These are phyloP conservation scores for Auricularia cornea DNA, from an alignment of 768 basidiomycete species.

Conservation along the genomic window DNA sequence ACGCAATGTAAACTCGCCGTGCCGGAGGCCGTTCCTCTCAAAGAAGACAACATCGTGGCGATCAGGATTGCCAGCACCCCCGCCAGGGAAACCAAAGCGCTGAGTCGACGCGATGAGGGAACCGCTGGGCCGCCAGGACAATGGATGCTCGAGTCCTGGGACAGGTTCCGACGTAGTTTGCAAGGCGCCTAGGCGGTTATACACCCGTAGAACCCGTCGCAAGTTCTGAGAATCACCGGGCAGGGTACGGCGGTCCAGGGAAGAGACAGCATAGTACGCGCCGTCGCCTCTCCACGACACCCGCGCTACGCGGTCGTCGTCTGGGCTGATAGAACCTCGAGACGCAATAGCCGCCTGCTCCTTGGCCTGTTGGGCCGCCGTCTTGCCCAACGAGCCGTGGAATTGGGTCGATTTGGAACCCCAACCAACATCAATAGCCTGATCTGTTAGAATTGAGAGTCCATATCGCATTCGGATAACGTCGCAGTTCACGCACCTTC, in stretches of 20 bases:
- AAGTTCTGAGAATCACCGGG: conserved; percentile 21
- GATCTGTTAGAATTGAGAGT: conserved; percentile 40
- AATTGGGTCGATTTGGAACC: conserved; percentile 96
- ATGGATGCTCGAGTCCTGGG: conserved; percentile 67
- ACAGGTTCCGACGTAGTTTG: conserved; percentile 82
- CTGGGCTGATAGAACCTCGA: conserved; percentile 39
- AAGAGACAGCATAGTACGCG: conserved; percentile 77
- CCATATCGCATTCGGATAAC: not conserved
- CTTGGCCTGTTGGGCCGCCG: conserved; percentile 46
- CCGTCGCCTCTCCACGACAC: conserved; percentile 95
- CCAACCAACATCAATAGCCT: conserved; percentile 95
- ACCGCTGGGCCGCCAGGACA: conserved; percentile 85
- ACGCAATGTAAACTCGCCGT: conserved; percentile 75
- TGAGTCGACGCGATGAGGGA: conserved; percentile 78
- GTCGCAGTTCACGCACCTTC: conserved; percentile 47
- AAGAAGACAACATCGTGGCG: conserved; percentile 88
- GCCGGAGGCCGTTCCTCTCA: conserved; percentile 88
- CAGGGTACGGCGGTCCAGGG: conserved; percentile 39
- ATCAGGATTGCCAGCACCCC: conserved; percentile 52
- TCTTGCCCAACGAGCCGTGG: conserved; percentile 89
- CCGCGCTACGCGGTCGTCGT: conserved; percentile 62
- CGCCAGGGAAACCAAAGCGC: conserved; percentile 70
- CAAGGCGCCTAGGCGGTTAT: conserved; percentile 61
- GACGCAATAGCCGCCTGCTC: conserved; percentile 26
- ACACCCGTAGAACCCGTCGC: conserved; percentile 61